A percentile compares a stretch with the other conserved stretches of the same genome.
phyloP scores from a whole-genome alignment of 805 yeast species.

The Saccharomycopsis capsularis region DNA sequence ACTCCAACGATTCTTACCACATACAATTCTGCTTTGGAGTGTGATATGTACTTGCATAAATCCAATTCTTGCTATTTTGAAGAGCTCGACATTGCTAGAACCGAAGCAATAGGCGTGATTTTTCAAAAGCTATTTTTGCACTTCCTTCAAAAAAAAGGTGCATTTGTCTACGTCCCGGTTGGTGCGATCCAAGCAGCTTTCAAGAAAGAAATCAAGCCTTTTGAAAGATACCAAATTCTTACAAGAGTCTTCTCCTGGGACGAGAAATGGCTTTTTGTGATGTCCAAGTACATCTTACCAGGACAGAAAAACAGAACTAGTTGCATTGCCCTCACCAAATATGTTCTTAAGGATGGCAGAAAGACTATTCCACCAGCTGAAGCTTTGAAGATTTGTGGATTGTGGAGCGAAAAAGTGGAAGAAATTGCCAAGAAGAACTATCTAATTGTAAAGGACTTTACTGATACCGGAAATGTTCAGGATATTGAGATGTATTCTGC shows the following conservation, averaged over 20 bases:
- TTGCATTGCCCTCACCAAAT: conserved; percentile 61
- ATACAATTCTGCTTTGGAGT: conserved; percentile 68
- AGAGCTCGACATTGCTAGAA: conserved; percentile 76
- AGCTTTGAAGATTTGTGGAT: conserved; percentile 49
- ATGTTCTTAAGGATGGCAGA: conserved; percentile 74
- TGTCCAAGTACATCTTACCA: conserved; percentile 48
- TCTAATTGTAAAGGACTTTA: conserved; percentile 33
- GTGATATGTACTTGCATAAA: conserved; percentile 84
- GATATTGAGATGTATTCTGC: conserved; percentile 20
- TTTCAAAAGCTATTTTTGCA: conserved; percentile 51
- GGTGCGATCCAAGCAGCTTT: conserved; percentile 65
- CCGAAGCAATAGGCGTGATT: conserved; percentile 48
- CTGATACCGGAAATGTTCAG: conserved; percentile 33
- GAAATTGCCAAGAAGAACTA: conserved; percentile 35
- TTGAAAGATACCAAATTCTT: conserved; percentile 46
- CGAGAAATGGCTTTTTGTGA: conserved; percentile 73
- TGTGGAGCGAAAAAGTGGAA: conserved; percentile 47
- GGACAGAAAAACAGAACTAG: conserved; percentile 26
- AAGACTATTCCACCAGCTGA: conserved; percentile 64
- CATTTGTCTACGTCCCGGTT: conserved; percentile 65
- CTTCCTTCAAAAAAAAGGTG: conserved; percentile 32
- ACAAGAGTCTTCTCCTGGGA: conserved; percentile 76
- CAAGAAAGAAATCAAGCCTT: conserved; percentile 66
- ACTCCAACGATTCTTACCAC: conserved; percentile 38
- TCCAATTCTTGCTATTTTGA: conserved; percentile 77